These are phyloP conservation scores for Coemansia sp. DNA, from an alignment of 192 early-diverging fungal genomes.

Conservation along the genomic window DNA sequence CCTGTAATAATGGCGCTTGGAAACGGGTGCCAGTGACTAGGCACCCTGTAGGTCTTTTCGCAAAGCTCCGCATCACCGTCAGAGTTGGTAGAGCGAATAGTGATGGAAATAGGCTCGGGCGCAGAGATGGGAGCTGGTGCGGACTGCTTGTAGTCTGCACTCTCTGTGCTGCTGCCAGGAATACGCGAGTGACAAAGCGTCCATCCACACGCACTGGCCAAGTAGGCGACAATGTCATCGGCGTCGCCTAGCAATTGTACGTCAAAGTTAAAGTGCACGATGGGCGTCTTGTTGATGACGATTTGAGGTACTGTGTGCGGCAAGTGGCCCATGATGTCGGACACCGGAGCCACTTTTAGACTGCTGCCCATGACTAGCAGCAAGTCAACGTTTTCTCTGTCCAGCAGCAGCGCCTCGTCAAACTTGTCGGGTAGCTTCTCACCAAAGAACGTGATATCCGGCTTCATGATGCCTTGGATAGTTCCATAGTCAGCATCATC, in stretches of 20 bases:
- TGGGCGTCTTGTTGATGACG: slow-evolving; percentile 88
- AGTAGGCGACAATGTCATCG: slow-evolving; percentile 79
- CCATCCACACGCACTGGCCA: slow-evolving; percentile 77
- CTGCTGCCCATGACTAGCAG: slow-evolving; percentile 95
- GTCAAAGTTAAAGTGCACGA: slow-evolving; percentile 88
- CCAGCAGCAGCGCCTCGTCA: slow-evolving; percentile 69
- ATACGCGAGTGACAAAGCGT: slow-evolving; percentile 69
- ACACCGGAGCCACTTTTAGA: slow-evolving; percentile 94
- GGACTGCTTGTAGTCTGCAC: slow-evolving; percentile 34
- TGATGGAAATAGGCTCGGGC: slow-evolving; percentile 14
- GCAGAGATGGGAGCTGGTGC: slow-evolving; percentile 12
- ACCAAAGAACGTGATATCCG: slow-evolving; percentile 97
- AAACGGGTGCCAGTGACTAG: slow-evolving; percentile 53
- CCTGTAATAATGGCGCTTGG: slow-evolving; percentile 39
- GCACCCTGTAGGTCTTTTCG: slow-evolving; percentile 29
- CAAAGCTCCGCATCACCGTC: slow-evolving; percentile 1
- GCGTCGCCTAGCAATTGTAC: slow-evolving; percentile 85
- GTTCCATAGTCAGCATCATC: slow-evolving; percentile 61
- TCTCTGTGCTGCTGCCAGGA: slow-evolving; percentile 59
- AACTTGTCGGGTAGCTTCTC: slow-evolving; percentile 87
- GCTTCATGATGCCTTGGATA: slow-evolving; percentile 78
- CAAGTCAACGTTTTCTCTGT: slow-evolving; percentile 80
- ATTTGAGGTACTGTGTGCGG: slow-evolving; percentile 86
- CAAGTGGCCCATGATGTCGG: slow-evolving; percentile 83
- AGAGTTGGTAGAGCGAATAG: not conserved